phyloP scores from a whole-genome alignment of 2,329 filamentous ascomycete genomes.

The Tolypocladium endophyticum region DNA sequence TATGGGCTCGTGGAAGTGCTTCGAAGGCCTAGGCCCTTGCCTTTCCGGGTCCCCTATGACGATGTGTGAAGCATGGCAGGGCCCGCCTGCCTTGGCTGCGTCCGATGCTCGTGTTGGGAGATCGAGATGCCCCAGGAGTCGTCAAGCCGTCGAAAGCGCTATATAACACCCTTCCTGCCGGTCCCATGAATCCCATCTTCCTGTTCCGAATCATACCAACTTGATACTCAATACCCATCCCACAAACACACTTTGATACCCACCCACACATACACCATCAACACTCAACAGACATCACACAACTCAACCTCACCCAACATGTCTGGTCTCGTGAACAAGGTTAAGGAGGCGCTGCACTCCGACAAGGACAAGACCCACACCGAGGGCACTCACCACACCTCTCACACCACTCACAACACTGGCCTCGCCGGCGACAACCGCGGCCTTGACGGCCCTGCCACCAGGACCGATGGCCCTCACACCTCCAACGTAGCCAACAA shows the following conservation, averaged over 20 bases:
- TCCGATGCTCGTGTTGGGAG: not conserved
- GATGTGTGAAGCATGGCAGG: not conserved
- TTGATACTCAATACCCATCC: not conserved
- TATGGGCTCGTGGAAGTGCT: not conserved
- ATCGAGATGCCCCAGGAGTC: conserved; percentile 1
- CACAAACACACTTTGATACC: not conserved
- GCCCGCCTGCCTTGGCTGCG: not conserved
- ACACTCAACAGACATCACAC: not conserved
- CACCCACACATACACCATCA: not conserved
- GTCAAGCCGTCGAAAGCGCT: not conserved
- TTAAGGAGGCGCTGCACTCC: conserved; percentile 43
- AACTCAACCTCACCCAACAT: conserved; percentile 26
- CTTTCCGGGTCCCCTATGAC: not conserved
- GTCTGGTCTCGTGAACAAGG: conserved; percentile 48
- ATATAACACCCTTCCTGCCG: not conserved
- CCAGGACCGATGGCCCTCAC: conserved; percentile 31
- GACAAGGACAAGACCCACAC: conserved; percentile 23
- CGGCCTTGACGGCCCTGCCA: conserved; percentile 10
- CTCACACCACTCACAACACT: conserved; percentile 25
- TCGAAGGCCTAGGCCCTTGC: not conserved
- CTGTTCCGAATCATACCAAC: not conserved
- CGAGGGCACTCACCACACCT: conserved; percentile 4
- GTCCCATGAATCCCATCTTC: not conserved
- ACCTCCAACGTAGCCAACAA: conserved; percentile 35
- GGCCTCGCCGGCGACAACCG: conserved; percentile 2